Base-by-base conservation (phyloP, 495 filamentous ascomycete species). In the Venustampulla echinocandica region DNA sequence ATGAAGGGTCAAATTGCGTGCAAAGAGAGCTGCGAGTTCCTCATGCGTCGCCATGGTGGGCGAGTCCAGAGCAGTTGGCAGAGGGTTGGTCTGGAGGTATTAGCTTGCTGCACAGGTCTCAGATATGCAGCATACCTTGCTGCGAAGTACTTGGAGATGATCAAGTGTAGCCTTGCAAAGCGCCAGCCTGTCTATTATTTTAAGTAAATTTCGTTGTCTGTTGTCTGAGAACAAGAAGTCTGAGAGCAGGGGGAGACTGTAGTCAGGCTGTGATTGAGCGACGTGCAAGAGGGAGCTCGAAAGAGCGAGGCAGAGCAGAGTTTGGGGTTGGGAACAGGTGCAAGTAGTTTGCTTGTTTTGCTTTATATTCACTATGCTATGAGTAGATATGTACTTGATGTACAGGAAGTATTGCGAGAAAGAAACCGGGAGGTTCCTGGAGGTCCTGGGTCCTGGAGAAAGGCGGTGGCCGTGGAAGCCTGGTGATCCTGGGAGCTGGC, bases 1-100 rank as follows among this genome's bases (percentile, higher is more conserved):
- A 19, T 71, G 58, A n/a, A 81, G 60, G 14, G 70, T 76, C 54
- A 87, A 66, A 50, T 84, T 78, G 27, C 73, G 76, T 34, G 76
- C 68, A 56, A 89, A 83, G 42, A 87, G 69, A n/a, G 69, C 62
- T 10, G 75, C 67, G 15, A 89, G 78, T 28, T 86, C 84, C 30
- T 87, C 80, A 52, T 80, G 71, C 36, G 67, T 55, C 33, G 77
- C 69, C 57, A 70, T 65, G 41, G n/a, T 47, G 22, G 47, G 11
- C 22, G 20, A 23, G 45, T 49, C 7, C 25, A 10, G 21, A 41
- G 23, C 17, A 11, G 28, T 42, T 19, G 19, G 24, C 32, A 10
- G 1, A 32, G 13, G 42, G 14, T 28, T 42, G 17, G 17, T 32
- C 36, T 44, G n/a, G 20, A 42, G 36, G 41, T 18, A 40, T 58